Evolutionary conservation across 257 asterid species (phyloP), one percentile per base, ranked within the genome.

Genomic region (Primulina tabacum): DNA sequence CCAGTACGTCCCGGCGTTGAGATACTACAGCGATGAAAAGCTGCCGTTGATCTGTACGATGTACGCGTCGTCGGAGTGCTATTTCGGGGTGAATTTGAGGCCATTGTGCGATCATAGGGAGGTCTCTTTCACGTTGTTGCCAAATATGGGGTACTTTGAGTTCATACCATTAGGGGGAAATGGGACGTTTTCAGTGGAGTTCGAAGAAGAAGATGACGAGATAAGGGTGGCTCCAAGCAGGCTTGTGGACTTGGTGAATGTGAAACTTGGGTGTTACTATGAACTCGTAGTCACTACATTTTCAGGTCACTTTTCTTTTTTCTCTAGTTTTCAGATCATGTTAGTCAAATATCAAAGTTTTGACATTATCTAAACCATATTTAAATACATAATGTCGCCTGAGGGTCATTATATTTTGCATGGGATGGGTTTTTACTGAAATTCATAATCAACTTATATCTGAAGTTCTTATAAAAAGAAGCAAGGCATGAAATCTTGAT

Each of bases 21-120:
- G 68, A 78, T 83, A 83, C 66, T 87, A 89, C 70, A 85, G 88
- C 35, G 88, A 85, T 29, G 91, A 69, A 75, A 79, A 73, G 55
- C 70, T 89, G 71, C 93, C 96, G 21, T 32, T 89, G 78, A 79
- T 89, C 1, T 87, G 96, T 40, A 69, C 96, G 14, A 87, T 89
- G 96, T 89, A 89, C 50, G 91, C 96, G 1, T 81, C 90, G 64
- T 86, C 92, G 12, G 96, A 88, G 24, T 88, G 92, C 14, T 88
- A 86, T 56, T 87, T 89, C 28, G 96, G 96, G 5, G 89, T 89
- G 53, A 89, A 89, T 71, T 8, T 89, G 82, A 79, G 71, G 59
- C 96, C 96, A 34, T 50, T 89, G 61, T 75, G 82, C 38, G 86
- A 83, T 1, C 96, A 92, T 9, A 57, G 82, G 3, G 88, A 85